Evolutionary conservation across 257 asterid species (phyloP).

Genomic region (Solanum tarapatanum): DNA sequence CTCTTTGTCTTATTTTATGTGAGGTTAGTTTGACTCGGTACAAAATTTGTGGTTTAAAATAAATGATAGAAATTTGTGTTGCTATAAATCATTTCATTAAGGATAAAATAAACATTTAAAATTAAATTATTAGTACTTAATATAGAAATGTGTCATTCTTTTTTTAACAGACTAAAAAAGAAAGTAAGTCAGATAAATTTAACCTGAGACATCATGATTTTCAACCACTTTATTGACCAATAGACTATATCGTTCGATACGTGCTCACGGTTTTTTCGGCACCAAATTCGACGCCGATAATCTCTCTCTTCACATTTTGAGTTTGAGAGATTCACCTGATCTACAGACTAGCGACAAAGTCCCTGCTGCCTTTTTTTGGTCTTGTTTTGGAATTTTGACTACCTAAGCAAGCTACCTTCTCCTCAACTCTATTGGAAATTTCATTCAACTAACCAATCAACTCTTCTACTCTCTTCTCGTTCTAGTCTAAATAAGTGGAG

Average conservation of each 20-base stretch:
- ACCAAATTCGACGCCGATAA: background rate
- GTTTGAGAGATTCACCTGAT: background rate
- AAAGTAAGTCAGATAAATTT: no score
- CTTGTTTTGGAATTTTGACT: background rate
- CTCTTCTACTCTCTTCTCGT: background rate
- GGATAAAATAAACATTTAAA: no score
- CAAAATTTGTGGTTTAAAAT: no score
- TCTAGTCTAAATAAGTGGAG: background rate
- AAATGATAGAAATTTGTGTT: no score
- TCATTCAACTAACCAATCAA: background rate
- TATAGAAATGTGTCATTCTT: no score
- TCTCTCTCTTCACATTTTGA: background rate
- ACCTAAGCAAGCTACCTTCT: background rate
- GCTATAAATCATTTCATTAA: no score
- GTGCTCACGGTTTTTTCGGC: background rate
- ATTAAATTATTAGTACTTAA: no score
- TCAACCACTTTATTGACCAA: no score
- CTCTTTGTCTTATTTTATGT: no score
- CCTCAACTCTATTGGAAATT: background rate
- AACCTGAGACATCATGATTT: no score
- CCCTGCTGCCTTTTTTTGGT: background rate
- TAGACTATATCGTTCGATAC: background rate
- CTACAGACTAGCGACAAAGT: background rate
- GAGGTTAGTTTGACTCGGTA: accelerated
- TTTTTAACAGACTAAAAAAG: no score